A percentile compares a stretch with the other conserved stretches of the same genome.
phyloP scores from a whole-genome alignment of 495 filamentous ascomycete species.

The Margaritispora aquatica region DNA sequence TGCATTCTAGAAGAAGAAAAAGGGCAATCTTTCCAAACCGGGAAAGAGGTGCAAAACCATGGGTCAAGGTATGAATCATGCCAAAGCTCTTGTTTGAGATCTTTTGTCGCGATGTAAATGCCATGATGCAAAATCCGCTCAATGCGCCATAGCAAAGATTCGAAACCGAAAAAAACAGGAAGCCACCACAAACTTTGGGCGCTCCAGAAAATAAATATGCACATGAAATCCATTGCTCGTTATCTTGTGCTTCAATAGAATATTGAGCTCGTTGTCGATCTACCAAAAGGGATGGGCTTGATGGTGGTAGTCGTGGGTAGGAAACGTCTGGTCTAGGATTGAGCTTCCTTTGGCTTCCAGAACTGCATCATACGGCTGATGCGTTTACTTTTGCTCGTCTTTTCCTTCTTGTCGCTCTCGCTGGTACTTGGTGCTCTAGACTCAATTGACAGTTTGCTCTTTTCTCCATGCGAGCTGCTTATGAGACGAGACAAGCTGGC shows the following conservation, averaged over 20 bases:
- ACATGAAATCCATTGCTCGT: conserved; percentile 21
- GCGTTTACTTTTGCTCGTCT: conserved; percentile 64
- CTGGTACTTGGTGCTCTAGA: conserved; percentile 47
- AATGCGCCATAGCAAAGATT: conserved; percentile 14
- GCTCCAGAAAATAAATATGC: conserved; percentile 16
- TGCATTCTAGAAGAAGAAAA: neutral
- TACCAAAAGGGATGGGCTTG: neutral
- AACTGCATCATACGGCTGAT: conserved; percentile 80
- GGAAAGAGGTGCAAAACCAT: conserved; percentile 5
- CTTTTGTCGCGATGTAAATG: neutral
- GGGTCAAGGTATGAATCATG: conserved; percentile 1
- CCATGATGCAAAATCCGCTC: conserved; percentile 20
- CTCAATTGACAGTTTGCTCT: conserved; percentile 76
- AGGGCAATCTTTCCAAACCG: conserved; percentile 19
- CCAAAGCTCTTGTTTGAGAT: conserved; percentile 4
- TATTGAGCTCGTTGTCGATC: conserved; percentile 9
- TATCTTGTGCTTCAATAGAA: conserved; percentile 21
- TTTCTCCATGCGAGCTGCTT: conserved; percentile 68
- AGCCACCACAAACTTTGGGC: conserved; percentile 1
- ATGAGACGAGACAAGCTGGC: conserved; percentile 81
- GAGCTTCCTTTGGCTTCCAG: conserved; percentile 37
- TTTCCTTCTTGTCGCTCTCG: conserved; percentile 52
- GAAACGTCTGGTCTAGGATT: neutral
- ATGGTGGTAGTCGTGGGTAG: neutral
- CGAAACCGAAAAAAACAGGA: conserved; percentile 4